Base-by-base conservation (phyloP, 805 yeast genomes). In the Candida boleticola region DNA sequence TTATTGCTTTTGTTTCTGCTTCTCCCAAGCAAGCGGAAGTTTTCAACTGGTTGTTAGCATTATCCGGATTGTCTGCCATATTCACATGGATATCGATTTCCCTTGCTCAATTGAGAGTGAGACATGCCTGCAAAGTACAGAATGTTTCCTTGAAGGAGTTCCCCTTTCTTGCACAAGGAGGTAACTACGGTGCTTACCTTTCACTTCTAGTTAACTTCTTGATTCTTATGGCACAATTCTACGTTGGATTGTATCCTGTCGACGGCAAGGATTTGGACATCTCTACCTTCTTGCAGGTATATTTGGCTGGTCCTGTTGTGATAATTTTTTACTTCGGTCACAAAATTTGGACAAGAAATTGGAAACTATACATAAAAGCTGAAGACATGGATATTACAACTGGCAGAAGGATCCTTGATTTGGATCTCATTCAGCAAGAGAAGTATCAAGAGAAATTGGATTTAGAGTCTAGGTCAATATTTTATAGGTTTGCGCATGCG, bases 121-220 rank as follows among this genome's bases (percentile, higher is more conserved):
- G 92, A 71, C 61, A 69, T 43, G 92, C 85, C 7, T 63, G 88
- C 64, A 57, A 60, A 2, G 73, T 61, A 4, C 88, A 84, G 63
- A 89, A 88, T 38, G 76, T 90, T 67, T 59, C 70, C 14, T 66
- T 80, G 9, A 79, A 77, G 43, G 93, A 87, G 61, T 67, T 87
- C 38, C 73, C 83, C 0, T 88, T 78, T 63, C 82, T 79, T 59
- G 87, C 90, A 4, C 80, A 79, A 39, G 66, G 74, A 22, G 95
- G 95, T 49, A 46, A 42, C 49, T 52, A 33, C 42, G 53, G 45
- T 53, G 61, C 30, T 50, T 59, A 49, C 40, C 52, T 47, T 45
- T 47, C 57, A 29, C 44, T 58, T 34, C 17, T 58, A 16, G 37
- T 55, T 26, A 59, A 55, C 45, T 11, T 46, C 3, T 44, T 55